Conservation (phyloP, 495 filamentous ascomycete genomes). For the Talaromyces stipitatus region DNA sequence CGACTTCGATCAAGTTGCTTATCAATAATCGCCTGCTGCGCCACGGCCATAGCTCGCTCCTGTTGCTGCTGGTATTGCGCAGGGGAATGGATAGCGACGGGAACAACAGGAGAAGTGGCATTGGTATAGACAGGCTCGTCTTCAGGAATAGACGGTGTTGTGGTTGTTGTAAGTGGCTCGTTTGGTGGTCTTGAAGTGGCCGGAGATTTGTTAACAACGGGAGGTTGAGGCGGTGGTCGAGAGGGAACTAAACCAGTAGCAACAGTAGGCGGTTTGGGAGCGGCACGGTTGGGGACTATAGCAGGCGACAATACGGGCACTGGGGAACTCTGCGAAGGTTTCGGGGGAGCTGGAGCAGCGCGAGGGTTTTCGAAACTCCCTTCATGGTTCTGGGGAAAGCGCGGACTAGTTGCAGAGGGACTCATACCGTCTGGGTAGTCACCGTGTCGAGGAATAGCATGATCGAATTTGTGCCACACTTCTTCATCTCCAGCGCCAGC, state of each 20-base stretch:
- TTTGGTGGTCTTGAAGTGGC: constrained; percentile 11
- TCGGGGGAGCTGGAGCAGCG: constrained; percentile 83
- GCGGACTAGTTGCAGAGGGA: constrained; percentile 72
- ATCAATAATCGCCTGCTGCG: constrained; percentile 56
- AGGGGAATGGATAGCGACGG: constrained; percentile 30
- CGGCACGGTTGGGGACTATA: constrained; percentile 35
- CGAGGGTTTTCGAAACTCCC: constrained; percentile 96
- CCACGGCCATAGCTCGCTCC: constrained; percentile 66
- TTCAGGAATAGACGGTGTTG: constrained; percentile 34
- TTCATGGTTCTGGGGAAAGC: constrained; percentile 86
- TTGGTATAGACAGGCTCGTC: constrained; percentile 51
- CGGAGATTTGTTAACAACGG: constrained; percentile 23
- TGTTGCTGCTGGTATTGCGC: constrained; percentile 79
- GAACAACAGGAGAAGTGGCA: constrained; percentile 13
- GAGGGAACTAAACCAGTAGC: constrained; percentile 19
- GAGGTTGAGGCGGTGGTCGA: constrained; percentile 46
- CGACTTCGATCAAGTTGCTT: constrained; percentile 53
- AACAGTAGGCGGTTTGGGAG: constrained; percentile 33
- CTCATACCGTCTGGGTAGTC: constrained; percentile 24
- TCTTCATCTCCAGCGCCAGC: constrained; percentile 74
- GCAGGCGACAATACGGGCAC: constrained; percentile 12
- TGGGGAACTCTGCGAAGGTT: constrained; percentile 29
- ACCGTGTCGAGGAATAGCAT: constrained; percentile 58
- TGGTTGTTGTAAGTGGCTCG: constrained; percentile 13
- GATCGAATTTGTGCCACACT: constrained; percentile 91